A percentile compares a stretch with the other conserved stretches of the same genome.
Evolutionary conservation across 2,329 filamentous ascomycete species (phyloP).

Genomic region (Onygenales sp.): DNA sequence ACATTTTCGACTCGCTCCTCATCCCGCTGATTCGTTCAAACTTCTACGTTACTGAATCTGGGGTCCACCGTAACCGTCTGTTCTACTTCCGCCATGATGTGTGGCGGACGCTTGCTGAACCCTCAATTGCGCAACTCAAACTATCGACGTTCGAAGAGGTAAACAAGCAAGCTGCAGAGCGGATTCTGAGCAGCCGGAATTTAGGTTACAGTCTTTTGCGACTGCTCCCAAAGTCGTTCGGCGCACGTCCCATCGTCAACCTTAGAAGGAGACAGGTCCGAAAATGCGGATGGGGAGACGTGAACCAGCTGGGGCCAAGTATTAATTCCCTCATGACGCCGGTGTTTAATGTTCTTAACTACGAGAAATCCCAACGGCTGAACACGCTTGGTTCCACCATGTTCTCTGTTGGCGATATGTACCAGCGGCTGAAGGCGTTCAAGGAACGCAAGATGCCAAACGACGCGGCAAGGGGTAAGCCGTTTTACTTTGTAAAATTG

Average conservation of each 20-base stretch:
- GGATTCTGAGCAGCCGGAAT: conserved; percentile 50
- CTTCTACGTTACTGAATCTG: conserved; percentile 93
- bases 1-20: conserved; percentile 81
- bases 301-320: conserved; percentile 49
- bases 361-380: conserved; percentile 57
- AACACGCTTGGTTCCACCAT: conserved; percentile 65
- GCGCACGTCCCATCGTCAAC: conserved; percentile 81
- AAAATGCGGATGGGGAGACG: conserved; percentile 41
- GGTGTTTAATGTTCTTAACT: conserved; percentile 65
- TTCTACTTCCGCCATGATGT: conserved; percentile 95
- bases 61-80: conserved; percentile 64
- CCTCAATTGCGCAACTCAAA: conserved; percentile 60
- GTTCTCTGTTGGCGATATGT: conserved; percentile 73
- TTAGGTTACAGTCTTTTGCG: conserved; percentile 73
- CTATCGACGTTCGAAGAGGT: conserved; percentile 70
- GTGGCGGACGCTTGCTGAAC: conserved; percentile 69
- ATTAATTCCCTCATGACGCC: conserved; percentile 65
- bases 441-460: conserved; percentile 30
- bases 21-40: conserved; percentile 78
- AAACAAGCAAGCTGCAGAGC: conserved; percentile 45
- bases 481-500: conserved; percentile 79
- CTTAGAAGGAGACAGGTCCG: conserved; percentile 54
- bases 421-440: conserved; percentile 62
- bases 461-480: not conserved
- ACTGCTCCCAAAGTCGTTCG: conserved; percentile 68